These are phyloP conservation scores for Malus hybrid DNA, from an alignment of 331 rosid species.

Conservation along the genomic window DNA sequence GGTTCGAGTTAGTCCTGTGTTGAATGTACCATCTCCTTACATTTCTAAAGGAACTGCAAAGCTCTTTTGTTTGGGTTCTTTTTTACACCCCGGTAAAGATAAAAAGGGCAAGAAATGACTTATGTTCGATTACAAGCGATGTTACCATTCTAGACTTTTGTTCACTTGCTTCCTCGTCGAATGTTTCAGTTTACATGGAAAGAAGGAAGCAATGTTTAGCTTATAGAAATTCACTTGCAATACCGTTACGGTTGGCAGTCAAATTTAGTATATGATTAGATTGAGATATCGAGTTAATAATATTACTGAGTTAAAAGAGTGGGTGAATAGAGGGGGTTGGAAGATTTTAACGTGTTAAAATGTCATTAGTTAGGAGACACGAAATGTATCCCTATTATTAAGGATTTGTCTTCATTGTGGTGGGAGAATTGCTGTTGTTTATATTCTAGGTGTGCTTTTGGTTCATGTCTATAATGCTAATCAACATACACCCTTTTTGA, in stretches of 20 bases:
- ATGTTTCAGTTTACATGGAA: background rate
- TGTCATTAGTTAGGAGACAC: constrained; percentile 27
- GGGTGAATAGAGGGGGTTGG: background rate
- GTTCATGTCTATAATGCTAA: background rate
- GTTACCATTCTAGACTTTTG: no score
- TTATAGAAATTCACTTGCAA: background rate
- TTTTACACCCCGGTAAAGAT: constrained; percentile 52
- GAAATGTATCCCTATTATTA: background rate
- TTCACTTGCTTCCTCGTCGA: background rate
- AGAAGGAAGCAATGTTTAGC: background rate
- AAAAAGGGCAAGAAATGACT: constrained; percentile 57
- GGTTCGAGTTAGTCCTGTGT: constrained; percentile 50
- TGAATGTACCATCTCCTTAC: constrained; percentile 74
- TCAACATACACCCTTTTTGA: background rate
- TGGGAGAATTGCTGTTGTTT: constrained; percentile 7
- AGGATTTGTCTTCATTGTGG: constrained; percentile 3
- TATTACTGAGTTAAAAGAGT: background rate
- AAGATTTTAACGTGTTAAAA: constrained; percentile 7
- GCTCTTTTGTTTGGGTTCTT: constrained; percentile 63
- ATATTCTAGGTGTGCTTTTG: background rate
- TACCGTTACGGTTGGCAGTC: no score
- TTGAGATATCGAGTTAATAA: background rate
- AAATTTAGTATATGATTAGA: background rate
- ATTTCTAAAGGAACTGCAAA: constrained; percentile 60
- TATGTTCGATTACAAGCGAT: no score